Evolutionary conservation across 768 basidiomycete genomes (phyloP), one percentile per base, ranked within the genome.

Genomic region (Russula ochroleuca): DNA sequence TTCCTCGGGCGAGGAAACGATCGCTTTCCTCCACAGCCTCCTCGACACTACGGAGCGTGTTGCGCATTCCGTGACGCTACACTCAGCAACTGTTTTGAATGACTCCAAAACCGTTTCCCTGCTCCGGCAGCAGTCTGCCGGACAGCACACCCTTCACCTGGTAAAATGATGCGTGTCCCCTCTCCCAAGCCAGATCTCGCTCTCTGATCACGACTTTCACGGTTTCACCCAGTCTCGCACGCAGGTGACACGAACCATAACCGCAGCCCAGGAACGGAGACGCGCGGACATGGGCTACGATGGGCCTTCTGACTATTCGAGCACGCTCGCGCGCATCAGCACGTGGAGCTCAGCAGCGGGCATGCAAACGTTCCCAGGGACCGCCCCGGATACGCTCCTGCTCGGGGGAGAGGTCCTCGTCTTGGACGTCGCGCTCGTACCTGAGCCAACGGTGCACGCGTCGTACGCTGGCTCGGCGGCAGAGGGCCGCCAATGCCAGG

Each of bases 401-500:
- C 66, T 67, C 23, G 57, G 58, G 14, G 66, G 66, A 0, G 25
- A 60, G 38, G 45, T 67, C 1, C 63, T 67, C 35, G 63, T 67
- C 13, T 43, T 67, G 48, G 66, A 67, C 21, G 66, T 67, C 6
- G 54, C 49, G n/a, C 54, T 67, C 58, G 69, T 85, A 28, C 73
- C 72, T 23, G 80, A 85, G 25, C 79, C 81, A 0, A 80, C 77
- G 45, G 82, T 90, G 68, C 92, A 89, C 72, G 88, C 86, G 2
- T 85, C 88, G 9, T 90, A 88, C 72, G 90, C 88, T 1, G 78
- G 78, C 8, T 57, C 71, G 0, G 70, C 15, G 25, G 40, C 70
- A 11, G 68, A 74, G 10, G 72, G 72, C 4, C 75, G 80, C 2
- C 80, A 81, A 6, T 83, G 85, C 2, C 73, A 76, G 35, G 81